Evolutionary conservation across 192 early-diverging fungal genomes (phyloP), one percentile per base, ranked within the genome.

Genomic region (Rhizophagus clarus): DNA sequence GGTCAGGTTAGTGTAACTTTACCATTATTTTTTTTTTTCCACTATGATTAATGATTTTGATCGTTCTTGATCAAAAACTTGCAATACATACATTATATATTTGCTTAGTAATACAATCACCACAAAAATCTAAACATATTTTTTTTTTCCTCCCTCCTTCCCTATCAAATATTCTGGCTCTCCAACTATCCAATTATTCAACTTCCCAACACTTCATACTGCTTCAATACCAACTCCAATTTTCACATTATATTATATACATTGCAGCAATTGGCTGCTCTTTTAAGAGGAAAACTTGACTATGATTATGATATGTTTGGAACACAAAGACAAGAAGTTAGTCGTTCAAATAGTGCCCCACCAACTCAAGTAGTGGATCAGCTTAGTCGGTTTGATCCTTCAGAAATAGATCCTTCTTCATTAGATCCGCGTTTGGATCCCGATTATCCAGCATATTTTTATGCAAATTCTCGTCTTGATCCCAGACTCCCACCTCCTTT

Each of bases 321-420:
- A 62, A 77, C 77, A 60, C 74, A 84, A 64, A 76, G 64, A 81
- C n/a, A 84, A 85, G 29, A 89, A 83, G 82, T 93, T 82, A 81
- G 81, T 74, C 87, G 94, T 45, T 91, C 93, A 40, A 93, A 84
- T 69, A 91, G 90, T 80, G 95, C 95, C 12, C 95, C 95, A 15
- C 95, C 94, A 24, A 86, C 92, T n/a, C 92, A 92, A 80, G 85
- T 86, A 17, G 66, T 89, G 76, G 83, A 88, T 77, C 90, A 86
- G 73, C 77, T 83, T 66, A 80, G 88, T 74, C 79, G 87, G 64
- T 87, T 79, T 61, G 77, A 79, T 60, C 77, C 37, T 40, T 40
- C 88, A 71, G 84, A 82, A 66, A 77, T 83, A 68, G 82, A 85
- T 45, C 79, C 86, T 45, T 78, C 84, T 2, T 79, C 84, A 28